phyloP scores from a whole-genome alignment of 495 filamentous ascomycete species.

The Hypoxylon rickii region DNA sequence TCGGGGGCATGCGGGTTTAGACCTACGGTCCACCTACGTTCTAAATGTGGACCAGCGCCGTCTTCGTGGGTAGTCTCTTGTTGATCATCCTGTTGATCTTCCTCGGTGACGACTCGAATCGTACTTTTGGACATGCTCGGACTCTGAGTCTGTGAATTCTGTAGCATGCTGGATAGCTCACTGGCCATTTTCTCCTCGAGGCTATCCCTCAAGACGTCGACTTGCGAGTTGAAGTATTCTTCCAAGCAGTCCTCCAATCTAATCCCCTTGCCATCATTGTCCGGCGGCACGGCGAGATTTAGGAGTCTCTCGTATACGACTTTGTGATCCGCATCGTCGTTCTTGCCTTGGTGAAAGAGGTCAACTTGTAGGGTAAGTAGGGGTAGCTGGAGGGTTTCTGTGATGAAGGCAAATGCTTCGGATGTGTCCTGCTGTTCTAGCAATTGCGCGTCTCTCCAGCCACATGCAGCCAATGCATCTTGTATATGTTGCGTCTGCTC shows the following conservation, averaged over 20 bases:
- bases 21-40: slow-evolving; percentile 42
- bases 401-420: slow-evolving; percentile 94
- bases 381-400: slow-evolving; percentile 83
- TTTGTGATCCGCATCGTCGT: slow-evolving; percentile 85
- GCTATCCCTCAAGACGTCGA: slow-evolving; percentile 82
- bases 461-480: slow-evolving; percentile 80
- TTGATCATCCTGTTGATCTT: slow-evolving; percentile 34
- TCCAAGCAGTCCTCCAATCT: slow-evolving; percentile 90
- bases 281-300: slow-evolving; percentile 81
- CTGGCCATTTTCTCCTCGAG: slow-evolving; percentile 57
- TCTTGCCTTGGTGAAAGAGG: slow-evolving; percentile 88
- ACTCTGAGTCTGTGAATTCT: background rate
- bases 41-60: slow-evolving; percentile 9
- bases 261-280: slow-evolving; percentile 64
- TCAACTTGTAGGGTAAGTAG: slow-evolving; percentile 92
- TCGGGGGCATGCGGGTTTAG: slow-evolving; percentile 33
- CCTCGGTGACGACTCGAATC: slow-evolving; percentile 45
- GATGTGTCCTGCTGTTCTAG: slow-evolving; percentile 89
- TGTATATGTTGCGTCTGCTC: slow-evolving; percentile 79
- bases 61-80: slow-evolving; percentile 10
- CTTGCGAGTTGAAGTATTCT: slow-evolving; percentile 90
- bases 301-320: slow-evolving; percentile 88
- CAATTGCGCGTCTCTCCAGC: slow-evolving; percentile 81
- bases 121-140: slow-evolving; percentile 35
- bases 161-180: slow-evolving; percentile 11